A percentile compares a stretch with the other conserved stretches of the same genome.
Conservation (phyloP, 768 basidiomycete species). For the Amanita exitialis region DNA sequence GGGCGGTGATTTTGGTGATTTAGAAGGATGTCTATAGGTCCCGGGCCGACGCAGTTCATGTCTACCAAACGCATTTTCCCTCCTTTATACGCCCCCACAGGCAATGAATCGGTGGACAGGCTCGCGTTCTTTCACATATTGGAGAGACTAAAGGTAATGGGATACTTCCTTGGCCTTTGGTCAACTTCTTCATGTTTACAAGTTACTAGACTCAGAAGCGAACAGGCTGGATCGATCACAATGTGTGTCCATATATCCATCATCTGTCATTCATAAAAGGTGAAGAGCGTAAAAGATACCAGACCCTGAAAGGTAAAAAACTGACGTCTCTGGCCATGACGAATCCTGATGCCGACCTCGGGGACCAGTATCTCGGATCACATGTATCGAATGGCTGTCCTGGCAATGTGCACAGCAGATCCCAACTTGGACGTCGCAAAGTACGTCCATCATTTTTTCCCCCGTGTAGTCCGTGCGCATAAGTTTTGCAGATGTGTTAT, state of each 20-base stretch:
- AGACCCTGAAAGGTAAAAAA: slow-evolving; percentile 63
- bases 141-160: slow-evolving; percentile 81
- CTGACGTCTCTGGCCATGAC: background rate
- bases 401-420: slow-evolving; percentile 83
- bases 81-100: slow-evolving; percentile 44
- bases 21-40: too few species aligned
- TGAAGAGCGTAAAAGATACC: slow-evolving; percentile 47
- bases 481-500: slow-evolving; percentile 59
- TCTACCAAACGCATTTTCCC: slow-evolving; percentile 37
- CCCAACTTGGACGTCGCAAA: slow-evolving; percentile 60
- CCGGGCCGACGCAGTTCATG: too few species aligned
- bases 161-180: too few species aligned
- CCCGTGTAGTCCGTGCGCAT: background rate
- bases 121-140: slow-evolving; percentile 88
- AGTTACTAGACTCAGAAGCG: slow-evolving; percentile 79
- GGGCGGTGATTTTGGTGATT: too few species aligned
- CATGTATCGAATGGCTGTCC: slow-evolving; percentile 95
- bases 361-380: slow-evolving; percentile 83
- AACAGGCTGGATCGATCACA: slow-evolving; percentile 88
- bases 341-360: background rate
- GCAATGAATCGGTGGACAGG: slow-evolving; percentile 51
- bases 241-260: slow-evolving; percentile 30
- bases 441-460: slow-evolving; percentile 28
- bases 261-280: background rate
- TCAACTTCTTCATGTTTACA: background rate